These are phyloP conservation scores for Salicornia ramosissima DNA, from an alignment of 148 eudicot genomes.

Conservation along the genomic window DNA sequence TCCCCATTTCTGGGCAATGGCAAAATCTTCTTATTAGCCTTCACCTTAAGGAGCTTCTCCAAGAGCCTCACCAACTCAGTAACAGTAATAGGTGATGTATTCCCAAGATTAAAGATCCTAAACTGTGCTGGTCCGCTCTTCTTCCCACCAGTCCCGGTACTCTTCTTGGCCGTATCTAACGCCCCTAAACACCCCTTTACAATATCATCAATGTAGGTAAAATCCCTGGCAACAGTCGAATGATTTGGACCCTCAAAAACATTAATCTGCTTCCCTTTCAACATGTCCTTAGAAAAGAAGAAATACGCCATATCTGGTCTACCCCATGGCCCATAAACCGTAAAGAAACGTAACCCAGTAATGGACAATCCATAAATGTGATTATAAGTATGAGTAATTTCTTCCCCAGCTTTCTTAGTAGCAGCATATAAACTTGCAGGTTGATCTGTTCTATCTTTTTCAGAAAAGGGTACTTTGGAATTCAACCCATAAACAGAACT, in stretches of 20 bases:
- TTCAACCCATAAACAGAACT: conserved; percentile 76
- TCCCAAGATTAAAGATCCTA: conserved; percentile 67
- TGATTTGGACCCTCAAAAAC: conserved; percentile 59
- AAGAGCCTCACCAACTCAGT: conserved; percentile 49
- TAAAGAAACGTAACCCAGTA: conserved; percentile 68
- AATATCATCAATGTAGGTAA: conserved; percentile 75
- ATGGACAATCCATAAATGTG: conserved; percentile 63
- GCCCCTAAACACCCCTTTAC: conserved; percentile 76
- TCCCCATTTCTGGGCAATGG: conserved; percentile 69
- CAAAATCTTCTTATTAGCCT: conserved; percentile 48
- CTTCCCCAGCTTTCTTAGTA: conserved; percentile 79
- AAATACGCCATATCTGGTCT: conserved; percentile 88
- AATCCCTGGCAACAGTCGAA: conserved; percentile 58
- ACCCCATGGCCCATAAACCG: conserved; percentile 84
- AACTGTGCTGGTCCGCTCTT: conserved; percentile 59
- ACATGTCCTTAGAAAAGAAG: conserved; percentile 63
- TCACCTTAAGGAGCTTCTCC: conserved; percentile 62
- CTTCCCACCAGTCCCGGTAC: conserved; percentile 67
- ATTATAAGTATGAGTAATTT: conserved; percentile 66
- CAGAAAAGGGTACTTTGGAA: conserved; percentile 63
- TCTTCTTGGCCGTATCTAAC: conserved; percentile 64
- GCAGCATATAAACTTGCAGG: conserved; percentile 83
- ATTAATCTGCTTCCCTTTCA: conserved; percentile 49
- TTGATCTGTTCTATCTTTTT: conserved; percentile 57
- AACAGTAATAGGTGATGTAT: conserved; percentile 61